Conservation (phyloP, 2,329 filamentous ascomycete genomes). For the Xylariaceae sp. region DNA sequence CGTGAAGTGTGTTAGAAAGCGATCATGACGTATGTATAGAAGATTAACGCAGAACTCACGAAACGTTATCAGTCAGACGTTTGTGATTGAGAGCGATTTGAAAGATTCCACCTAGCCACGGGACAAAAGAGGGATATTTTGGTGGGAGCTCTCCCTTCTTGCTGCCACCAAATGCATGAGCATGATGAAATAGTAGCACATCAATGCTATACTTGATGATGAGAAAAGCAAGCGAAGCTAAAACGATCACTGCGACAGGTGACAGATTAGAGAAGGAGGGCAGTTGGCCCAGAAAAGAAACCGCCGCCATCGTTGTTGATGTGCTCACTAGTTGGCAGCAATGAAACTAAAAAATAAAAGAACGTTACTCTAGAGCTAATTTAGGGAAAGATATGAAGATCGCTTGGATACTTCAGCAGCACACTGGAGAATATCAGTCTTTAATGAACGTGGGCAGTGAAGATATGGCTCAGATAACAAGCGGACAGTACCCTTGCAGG, state of each 20-base stretch:
- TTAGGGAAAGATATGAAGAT: not conserved
- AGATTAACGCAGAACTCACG: slow-evolving; percentile 6
- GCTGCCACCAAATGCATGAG: not conserved
- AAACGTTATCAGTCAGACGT: slow-evolving; percentile 9
- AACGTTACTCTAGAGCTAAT: not conserved
- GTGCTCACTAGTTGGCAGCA: not conserved
- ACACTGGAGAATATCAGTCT: not conserved
- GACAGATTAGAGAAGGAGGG: slow-evolving; percentile 3
- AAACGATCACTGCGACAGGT: slow-evolving; percentile 1
- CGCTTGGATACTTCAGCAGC: not conserved
- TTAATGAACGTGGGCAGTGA: slow-evolving; percentile 1
- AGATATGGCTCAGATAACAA: not conserved
- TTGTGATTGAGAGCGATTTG: slow-evolving; percentile 9
- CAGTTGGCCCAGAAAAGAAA: slow-evolving; percentile 13
- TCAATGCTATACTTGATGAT: slow-evolving; percentile 7
- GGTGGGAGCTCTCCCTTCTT: slow-evolving; percentile 11
- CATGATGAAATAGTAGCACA: slow-evolving; percentile 10
- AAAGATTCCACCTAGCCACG: slow-evolving; percentile 12
- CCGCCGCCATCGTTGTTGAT: slow-evolving; percentile 6
- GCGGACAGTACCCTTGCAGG: slow-evolving; percentile 1
- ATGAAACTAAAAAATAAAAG: not conserved
- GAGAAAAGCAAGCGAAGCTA: slow-evolving; percentile 4
- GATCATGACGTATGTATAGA: not conserved
- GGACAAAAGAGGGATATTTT: slow-evolving; percentile 11
- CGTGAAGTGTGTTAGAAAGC: not conserved